Conservation (phyloP, 306 rosid species). For the Trichosanthes truncata region DNA sequence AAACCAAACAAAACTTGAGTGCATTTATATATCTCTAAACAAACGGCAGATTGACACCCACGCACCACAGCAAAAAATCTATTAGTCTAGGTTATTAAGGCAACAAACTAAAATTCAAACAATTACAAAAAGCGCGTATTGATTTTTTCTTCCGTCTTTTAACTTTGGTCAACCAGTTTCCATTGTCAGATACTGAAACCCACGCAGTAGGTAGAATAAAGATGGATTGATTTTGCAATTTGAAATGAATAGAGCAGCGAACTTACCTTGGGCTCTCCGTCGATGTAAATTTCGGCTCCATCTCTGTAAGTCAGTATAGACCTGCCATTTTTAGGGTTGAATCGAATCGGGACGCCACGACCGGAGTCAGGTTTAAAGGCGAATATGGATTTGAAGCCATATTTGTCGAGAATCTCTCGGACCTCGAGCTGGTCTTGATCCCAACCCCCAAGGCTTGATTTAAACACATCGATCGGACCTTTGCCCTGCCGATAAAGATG, state of each 20-base stretch:
- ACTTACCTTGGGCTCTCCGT: constrained; percentile 80
- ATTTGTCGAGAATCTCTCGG: constrained; percentile 56
- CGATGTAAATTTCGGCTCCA: constrained; percentile 50
- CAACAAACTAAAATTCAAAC: not conserved
- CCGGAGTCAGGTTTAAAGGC: constrained; percentile 44
- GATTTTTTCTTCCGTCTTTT: not conserved
- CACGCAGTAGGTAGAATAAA: not conserved
- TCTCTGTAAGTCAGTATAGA: constrained; percentile 51
- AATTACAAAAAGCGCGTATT: not conserved
- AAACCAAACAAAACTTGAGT: not conserved
- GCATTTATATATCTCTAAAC: not conserved
- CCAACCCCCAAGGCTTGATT: constrained; percentile 61
- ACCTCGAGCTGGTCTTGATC: constrained; percentile 87
- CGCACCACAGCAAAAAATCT: not conserved
- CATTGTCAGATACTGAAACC: not conserved
- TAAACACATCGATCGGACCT: constrained; percentile 71
- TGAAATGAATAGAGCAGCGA: too few relatives aligned
- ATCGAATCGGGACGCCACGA: constrained; percentile 77
- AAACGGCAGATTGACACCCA: not conserved
- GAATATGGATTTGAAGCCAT: constrained; percentile 51
- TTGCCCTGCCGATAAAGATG: constrained; percentile 53
- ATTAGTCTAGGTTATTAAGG: not conserved
- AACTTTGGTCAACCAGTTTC: not conserved
- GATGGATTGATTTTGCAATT: not conserved
- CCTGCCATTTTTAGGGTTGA: constrained; percentile 64